phyloP scores from a whole-genome alignment of 306 rosid species.

The Neltuma alba region DNA sequence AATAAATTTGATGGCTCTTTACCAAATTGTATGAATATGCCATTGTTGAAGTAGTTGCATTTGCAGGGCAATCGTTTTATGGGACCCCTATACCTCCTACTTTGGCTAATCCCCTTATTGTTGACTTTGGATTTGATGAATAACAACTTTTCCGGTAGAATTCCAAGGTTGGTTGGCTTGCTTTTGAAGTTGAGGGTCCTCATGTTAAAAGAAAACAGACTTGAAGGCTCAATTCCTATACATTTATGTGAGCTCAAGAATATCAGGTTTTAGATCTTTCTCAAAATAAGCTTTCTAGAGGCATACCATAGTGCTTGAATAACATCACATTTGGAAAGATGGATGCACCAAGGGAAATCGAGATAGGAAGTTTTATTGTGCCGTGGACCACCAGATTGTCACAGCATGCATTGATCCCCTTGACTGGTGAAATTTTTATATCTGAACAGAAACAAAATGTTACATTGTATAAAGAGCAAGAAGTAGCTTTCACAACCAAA shows the following conservation, averaged over 20 bases:
- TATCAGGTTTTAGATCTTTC: neutral
- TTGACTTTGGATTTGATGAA: no score
- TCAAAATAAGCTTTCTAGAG: neutral
- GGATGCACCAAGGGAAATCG: neutral
- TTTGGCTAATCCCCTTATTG: neutral
- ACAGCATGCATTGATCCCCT: neutral
- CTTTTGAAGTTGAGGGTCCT: neutral
- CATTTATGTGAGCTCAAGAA: neutral
- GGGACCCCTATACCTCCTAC: neutral
- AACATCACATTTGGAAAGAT: neutral
- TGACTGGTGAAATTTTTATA: neutral
- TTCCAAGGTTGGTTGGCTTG: neutral
- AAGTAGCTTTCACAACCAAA: neutral
- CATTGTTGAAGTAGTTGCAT: neutral
- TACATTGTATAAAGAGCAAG: neutral
- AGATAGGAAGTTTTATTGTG: neutral
- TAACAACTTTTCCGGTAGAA: neutral
- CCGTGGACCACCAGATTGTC: neutral
- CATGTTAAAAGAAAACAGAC: neutral
- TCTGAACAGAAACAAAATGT: no score
- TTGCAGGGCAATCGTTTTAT: neutral
- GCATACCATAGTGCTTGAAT: neutral
- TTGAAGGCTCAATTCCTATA: neutral
- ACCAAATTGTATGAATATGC: neutral
- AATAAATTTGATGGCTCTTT: neutral